Evolutionary conservation across 2,329 filamentous ascomycete species (phyloP).

Genomic region (Talaromyces sp.): DNA sequence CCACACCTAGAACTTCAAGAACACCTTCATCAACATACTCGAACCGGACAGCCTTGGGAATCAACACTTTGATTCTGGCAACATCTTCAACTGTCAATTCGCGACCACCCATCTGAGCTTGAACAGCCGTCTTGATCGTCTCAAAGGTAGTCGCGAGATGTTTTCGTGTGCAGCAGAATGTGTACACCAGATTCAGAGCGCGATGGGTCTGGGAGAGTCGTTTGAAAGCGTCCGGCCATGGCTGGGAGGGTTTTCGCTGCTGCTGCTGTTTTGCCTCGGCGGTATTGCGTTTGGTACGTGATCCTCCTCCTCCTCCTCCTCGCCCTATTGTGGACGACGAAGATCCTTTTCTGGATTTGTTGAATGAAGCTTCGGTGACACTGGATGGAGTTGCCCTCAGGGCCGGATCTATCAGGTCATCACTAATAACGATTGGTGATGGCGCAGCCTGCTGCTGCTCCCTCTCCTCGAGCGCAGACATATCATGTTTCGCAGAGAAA

Average conservation of each 20-base stretch:
- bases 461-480: neutral
- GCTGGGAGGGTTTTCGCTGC: slow-evolving; percentile 37
- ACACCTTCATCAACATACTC: slow-evolving; percentile 80
- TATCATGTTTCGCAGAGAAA: slow-evolving; percentile 1
- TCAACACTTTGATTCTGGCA: slow-evolving; percentile 71
- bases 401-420: slow-evolving; percentile 12
- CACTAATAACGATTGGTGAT: neutral
- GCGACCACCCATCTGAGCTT: slow-evolving; percentile 68
- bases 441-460: neutral
- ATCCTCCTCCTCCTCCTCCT: slow-evolving; percentile 1
- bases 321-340: neutral
- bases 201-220: slow-evolving; percentile 71
- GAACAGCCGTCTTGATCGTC: slow-evolving; percentile 78
- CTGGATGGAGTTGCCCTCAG: neutral
- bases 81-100: slow-evolving; percentile 72
- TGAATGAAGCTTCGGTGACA: neutral
- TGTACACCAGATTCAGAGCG: slow-evolving; percentile 88
- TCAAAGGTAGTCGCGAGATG: slow-evolving; percentile 89
- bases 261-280: neutral
- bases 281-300: neutral
- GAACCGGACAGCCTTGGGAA: slow-evolving; percentile 77
- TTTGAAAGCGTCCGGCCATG: slow-evolving; percentile 75
- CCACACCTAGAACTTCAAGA: slow-evolving; percentile 74
- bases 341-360: neutral
- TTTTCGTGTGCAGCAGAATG: slow-evolving; percentile 90